Evolutionary conservation across 1,284 basidiomycete species (phyloP).

Genomic region (Malassezia sp.): DNA sequence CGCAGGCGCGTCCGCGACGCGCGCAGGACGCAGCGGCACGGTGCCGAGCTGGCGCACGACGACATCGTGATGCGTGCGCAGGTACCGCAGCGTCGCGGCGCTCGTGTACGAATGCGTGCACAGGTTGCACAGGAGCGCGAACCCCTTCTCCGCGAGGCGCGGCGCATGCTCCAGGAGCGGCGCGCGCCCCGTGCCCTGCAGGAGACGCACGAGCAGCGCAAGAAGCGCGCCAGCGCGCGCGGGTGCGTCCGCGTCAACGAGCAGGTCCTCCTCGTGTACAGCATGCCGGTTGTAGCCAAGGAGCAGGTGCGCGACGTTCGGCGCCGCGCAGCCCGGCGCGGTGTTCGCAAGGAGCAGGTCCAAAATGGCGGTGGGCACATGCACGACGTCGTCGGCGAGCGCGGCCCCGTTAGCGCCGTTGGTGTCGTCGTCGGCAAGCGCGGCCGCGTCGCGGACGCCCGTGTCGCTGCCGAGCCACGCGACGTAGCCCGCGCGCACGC

Average conservation of each 20-base stretch:
- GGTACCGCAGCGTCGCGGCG: constrained; percentile 69
- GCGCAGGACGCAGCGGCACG: constrained; percentile 53
- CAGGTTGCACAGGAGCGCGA: constrained; percentile 70
- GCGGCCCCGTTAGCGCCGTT: too few relatives aligned
- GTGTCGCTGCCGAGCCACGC: too few relatives aligned
- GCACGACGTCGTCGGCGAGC: constrained; percentile 60
- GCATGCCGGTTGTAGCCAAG: constrained; percentile 57
- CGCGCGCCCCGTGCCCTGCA: constrained; percentile 55
- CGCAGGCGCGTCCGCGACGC: constrained; percentile 19
- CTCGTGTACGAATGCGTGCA: constrained; percentile 76
- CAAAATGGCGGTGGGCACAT: constrained; percentile 67
- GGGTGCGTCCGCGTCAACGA: constrained; percentile 51
- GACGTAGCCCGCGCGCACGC: constrained; percentile 72
- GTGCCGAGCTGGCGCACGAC: constrained; percentile 69
- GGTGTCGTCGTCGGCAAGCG: constrained; percentile 53
- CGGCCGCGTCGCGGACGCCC: too few relatives aligned
- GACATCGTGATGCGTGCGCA: constrained; percentile 79
- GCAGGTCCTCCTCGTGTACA: constrained; percentile 1
- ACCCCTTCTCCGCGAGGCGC: constrained; percentile 71
- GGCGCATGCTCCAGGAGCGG: constrained; percentile 49
- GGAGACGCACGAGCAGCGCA: too few relatives aligned
- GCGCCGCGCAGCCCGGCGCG: constrained; percentile 56
- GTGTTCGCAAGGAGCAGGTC: constrained; percentile 76
- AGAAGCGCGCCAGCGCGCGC: constrained; percentile 46
- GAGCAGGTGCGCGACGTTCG: constrained; percentile 80